Evolutionary conservation across 192 early-diverging fungal species (phyloP).

Genomic region (Irineochytrium annulatum): DNA sequence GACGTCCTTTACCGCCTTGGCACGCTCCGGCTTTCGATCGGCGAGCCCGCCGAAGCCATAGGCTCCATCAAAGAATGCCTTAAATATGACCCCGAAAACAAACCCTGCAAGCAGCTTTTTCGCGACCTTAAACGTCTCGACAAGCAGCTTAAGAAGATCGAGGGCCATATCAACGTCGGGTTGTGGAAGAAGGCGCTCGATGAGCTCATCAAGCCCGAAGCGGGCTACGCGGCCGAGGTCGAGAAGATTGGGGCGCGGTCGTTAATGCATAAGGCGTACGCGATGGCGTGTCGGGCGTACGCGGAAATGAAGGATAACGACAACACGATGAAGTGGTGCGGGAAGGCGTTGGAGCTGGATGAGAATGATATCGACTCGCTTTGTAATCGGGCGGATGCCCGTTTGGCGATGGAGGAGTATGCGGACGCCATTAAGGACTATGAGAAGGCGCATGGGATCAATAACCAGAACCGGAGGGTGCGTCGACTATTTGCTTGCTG

Average conservation of each 20-base stretch:
- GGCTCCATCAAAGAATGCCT: conserved; percentile 79
- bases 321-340: conserved; percentile 63
- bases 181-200: conserved; percentile 50
- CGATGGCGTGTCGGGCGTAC: conserved; percentile 60
- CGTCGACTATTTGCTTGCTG: neutral
- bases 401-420: conserved; percentile 65
- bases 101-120: conserved; percentile 76
- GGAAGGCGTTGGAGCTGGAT: conserved; percentile 64
- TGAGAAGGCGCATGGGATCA: conserved; percentile 62
- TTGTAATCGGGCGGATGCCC: conserved; percentile 65
- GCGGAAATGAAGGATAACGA: conserved; percentile 52
- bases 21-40: conserved; percentile 61
- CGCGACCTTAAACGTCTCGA: conserved; percentile 68
- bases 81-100: conserved; percentile 87
- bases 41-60: conserved; percentile 69
- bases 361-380: conserved; percentile 70
- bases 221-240: conserved; percentile 38
- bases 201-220: conserved; percentile 34
- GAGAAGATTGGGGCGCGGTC: conserved; percentile 24
- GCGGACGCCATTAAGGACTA: conserved; percentile 76
- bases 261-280: conserved; percentile 38
- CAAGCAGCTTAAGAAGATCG: conserved; percentile 62
- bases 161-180: conserved; percentile 45
- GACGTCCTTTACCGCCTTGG: conserved; percentile 61
- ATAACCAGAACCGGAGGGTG: conserved; percentile 52